Base-by-base conservation (phyloP, 2,329 filamentous ascomycete genomes). In the Cladophialophora carrionii region DNA sequence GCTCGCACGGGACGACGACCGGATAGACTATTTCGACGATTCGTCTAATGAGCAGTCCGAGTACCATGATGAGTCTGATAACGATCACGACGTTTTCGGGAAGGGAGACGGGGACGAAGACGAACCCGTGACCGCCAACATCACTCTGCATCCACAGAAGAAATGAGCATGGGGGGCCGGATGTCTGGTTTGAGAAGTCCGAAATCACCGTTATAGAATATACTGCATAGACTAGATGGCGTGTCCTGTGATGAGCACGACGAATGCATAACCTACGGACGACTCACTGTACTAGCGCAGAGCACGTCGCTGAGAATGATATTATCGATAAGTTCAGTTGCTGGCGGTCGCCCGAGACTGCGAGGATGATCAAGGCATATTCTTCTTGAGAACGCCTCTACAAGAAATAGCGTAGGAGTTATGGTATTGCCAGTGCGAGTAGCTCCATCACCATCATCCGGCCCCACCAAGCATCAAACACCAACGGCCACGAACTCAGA, bases 11-110 rank as follows among this genome's bases (percentile, higher is more conserved):
- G 79, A 82, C 63, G 72, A 78, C 46, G 77, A 78, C 61, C 73
- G 78, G 43, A 76, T 78, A 52, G 69, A 78, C 31, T 76, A 75
- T 29, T 75, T 80, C 63, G 82, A 84, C 57, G 81, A 83, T 24
- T 58, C 57, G 51, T 60, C 64, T 51, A 65, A 62, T 43, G 67
- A 66, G 58, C 37, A 71, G 75, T 73, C 48, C 71, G 68, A 62
- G 71, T 78, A 87, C 80, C 79, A 81, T 65, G 82, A 84, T 61
- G 82, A 84, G 32, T 84, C 83, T 68, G 81, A 79, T 22, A 82
- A 83, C 71, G 78, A 84, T 64, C 82, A 82, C 60, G 79, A 83
- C 71, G 75, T 80, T 51, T 81, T 81, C 68, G 63, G 68, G 17
- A 69, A 70, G 49, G 74, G 73, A 22, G 74, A 76, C 62, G 73